Base-by-base conservation (phyloP, 192 early-diverging fungal genomes). In the Dissophora globulifera region DNA sequence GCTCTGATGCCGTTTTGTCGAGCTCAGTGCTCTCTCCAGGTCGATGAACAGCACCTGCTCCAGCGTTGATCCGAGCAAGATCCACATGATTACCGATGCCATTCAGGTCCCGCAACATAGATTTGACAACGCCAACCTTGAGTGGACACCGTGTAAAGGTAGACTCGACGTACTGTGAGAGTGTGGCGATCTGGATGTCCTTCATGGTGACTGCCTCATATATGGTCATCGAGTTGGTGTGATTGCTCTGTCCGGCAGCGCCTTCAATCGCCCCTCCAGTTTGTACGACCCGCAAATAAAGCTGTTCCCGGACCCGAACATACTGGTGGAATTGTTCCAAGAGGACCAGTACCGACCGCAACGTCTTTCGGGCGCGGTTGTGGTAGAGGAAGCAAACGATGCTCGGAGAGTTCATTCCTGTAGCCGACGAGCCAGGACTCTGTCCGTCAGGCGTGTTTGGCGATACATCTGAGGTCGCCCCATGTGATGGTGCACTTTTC, bases 151-250 rank as follows among this genome's bases (percentile, higher is more conserved):
- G 43, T 20, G 72, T 27, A 10, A 59, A 76, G 6, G 72, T 50
- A 1, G 63, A 42, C 13, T 76, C 62, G 5, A 67, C 58, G 35
- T 67, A 50, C n/a, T 67, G 57, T 1, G 64, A 61, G 15, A 76
- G 31, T 4, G 23, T 40, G 1, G 55, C 23, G 45, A 56, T 54
- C 0, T 76, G 63, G 17, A 76, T 61, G 4, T 67, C 63, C 52
- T 76, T 76, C 38, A 76, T 47, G 0, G 62, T 46, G 1, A 67
- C 23, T 3, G 72, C 72, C 26, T 76, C 72, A n/a, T 42, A 29
- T 0, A 76, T 51, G 22, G 46, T 76, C 72, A 76, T 76, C 17
- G 72, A 76, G 35, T 76, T 76, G 20, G 45, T 64, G 10, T 64
- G 69, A 32, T 58, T 64, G 42, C 15, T 58, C n/a, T 41, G 50